Conservation (phyloP, 441 rosid species). For the Erodium texanum region DNA sequence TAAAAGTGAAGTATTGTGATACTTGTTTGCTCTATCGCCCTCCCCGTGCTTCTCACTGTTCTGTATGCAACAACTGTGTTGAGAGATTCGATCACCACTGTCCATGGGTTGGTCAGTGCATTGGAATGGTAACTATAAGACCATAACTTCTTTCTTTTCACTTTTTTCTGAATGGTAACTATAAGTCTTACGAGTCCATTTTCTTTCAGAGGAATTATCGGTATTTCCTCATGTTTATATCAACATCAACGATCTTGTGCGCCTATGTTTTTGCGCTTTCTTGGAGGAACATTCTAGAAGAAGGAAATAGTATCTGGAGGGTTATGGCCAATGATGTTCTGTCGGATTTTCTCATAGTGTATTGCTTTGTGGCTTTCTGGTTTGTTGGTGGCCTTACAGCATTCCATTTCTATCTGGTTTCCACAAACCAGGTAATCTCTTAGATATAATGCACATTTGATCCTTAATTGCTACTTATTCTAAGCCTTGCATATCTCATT, state of each 20-base stretch:
- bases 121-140: constrained; percentile 46
- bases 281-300: constrained; percentile 54
- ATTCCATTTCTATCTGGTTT: constrained; percentile 80
- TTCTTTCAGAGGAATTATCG: constrained; percentile 51
- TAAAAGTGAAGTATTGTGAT: constrained; percentile 83
- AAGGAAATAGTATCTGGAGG: constrained; percentile 39
- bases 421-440: constrained; percentile 69
- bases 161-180: constrained; percentile 41
- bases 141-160: background rate
- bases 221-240: constrained; percentile 84
- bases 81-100: constrained; percentile 96
- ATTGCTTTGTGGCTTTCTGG: constrained; percentile 85
- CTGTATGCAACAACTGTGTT: constrained; percentile 89
- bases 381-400: constrained; percentile 89
- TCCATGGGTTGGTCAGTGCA: constrained; percentile 99
- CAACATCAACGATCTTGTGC: constrained; percentile 76
- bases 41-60: constrained; percentile 90
- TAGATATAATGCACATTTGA: no score
- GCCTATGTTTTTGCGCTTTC: constrained; percentile 59
- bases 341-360: constrained; percentile 64
- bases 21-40: constrained; percentile 88
- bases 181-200: constrained; percentile 19
- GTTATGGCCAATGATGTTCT: constrained; percentile 53
- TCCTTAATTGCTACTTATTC: no score
- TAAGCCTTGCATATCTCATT: background rate